phyloP scores from a whole-genome alignment of 495 filamentous ascomycete species.

The Podospora fimiseda region DNA sequence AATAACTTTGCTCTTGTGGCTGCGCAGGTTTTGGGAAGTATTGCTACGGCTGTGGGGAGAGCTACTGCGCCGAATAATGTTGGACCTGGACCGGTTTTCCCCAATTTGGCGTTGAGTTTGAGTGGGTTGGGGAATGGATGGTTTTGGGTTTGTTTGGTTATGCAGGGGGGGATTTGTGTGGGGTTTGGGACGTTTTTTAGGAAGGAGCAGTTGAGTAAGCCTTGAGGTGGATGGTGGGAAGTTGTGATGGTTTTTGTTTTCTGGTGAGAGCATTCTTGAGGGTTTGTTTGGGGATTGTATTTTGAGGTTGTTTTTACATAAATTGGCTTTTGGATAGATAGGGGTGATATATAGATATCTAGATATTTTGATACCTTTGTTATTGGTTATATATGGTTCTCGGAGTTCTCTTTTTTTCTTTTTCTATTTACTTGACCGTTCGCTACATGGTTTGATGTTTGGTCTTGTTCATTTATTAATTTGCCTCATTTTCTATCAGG shows the following conservation, averaged over 20 bases:
- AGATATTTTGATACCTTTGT: too few species aligned
- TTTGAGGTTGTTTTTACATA: too few species aligned
- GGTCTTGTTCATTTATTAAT: too few species aligned
- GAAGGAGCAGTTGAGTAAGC: constrained; percentile 65
- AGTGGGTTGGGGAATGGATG: constrained; percentile 47
- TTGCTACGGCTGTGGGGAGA: constrained; percentile 50
- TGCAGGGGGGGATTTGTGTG: constrained; percentile 55
- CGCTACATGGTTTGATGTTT: too few species aligned
- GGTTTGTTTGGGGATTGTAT: too few species aligned
- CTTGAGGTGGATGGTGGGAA: constrained; percentile 27
- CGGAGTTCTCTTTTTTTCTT: too few species aligned
- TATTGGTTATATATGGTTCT: too few species aligned
- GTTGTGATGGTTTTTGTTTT: background rate
- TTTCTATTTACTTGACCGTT: too few species aligned
- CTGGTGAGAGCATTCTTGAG: too few species aligned
- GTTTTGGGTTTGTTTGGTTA: constrained; percentile 59
- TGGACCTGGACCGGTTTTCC: constrained; percentile 56
- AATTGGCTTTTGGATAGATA: too few species aligned
- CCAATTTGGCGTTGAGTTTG: constrained; percentile 38
- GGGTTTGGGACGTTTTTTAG: constrained; percentile 62
- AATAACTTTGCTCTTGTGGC: constrained; percentile 49
- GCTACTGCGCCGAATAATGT: constrained; percentile 50
- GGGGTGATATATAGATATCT: too few species aligned
- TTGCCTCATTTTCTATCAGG: too few species aligned
- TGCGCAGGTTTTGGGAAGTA: constrained; percentile 48